phyloP scores from a whole-genome alignment of 805 yeast genomes.

The Phaffomyces opuntiae region DNA sequence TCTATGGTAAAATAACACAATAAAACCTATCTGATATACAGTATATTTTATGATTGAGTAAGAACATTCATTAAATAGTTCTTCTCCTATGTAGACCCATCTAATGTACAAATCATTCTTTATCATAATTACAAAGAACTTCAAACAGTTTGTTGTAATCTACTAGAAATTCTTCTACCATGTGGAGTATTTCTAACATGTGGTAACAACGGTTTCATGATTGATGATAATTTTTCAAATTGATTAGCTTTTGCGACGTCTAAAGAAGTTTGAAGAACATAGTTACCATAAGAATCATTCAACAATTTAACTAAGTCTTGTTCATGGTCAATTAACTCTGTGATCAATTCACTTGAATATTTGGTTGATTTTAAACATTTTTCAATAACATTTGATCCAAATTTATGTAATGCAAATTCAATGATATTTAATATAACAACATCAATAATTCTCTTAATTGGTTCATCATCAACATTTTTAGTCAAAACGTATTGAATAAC shows the following conservation, averaged over 20 bases:
- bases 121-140: background rate
- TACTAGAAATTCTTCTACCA: slow-evolving; percentile 86
- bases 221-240: slow-evolving; percentile 46
- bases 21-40: too few species aligned
- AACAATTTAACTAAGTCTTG: slow-evolving; percentile 42
- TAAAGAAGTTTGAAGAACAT: slow-evolving; percentile 87
- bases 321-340: slow-evolving; percentile 37
- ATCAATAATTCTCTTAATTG: slow-evolving; percentile 27
- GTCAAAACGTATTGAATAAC: slow-evolving; percentile 87
- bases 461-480: slow-evolving; percentile 26
- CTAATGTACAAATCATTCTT: slow-evolving; percentile 1
- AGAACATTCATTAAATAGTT: too few species aligned
- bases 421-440: slow-evolving; percentile 27
- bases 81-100: background rate
- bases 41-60: background rate
- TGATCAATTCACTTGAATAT: slow-evolving; percentile 39
- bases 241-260: slow-evolving; percentile 46
- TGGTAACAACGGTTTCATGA: slow-evolving; percentile 68
- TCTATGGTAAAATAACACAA: background rate
- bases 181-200: slow-evolving; percentile 87
- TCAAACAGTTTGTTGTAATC: slow-evolving; percentile 30
- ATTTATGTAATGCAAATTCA: slow-evolving; percentile 75
- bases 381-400: slow-evolving; percentile 91
- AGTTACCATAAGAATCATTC: slow-evolving; percentile 90
- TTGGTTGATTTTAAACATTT: slow-evolving; percentile 58